Evolutionary conservation across 768 basidiomycete species (phyloP).

Genomic region (Phylloporus sp.): DNA sequence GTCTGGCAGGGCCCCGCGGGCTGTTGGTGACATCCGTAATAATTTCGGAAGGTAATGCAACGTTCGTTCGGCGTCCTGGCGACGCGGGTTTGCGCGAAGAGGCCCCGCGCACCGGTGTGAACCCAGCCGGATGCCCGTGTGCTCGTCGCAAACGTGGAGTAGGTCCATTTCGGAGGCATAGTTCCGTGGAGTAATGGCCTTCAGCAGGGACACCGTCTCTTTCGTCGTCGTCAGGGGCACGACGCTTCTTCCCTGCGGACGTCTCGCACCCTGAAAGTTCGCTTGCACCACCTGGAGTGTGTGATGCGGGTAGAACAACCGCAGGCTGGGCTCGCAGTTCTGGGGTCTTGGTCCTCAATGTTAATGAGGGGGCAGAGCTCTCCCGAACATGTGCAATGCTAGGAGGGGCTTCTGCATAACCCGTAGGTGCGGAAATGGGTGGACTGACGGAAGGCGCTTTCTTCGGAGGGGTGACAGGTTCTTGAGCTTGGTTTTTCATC

Average conservation of each 20-base stretch:
- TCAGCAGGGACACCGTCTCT: constrained; percentile 58
- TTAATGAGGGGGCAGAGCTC: constrained; percentile 43
- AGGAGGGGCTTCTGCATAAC: not conserved
- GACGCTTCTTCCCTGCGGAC: constrained; percentile 63
- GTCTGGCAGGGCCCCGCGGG: constrained; percentile 37
- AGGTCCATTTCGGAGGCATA: constrained; percentile 40
- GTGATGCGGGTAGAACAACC: constrained; percentile 30
- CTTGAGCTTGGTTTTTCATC: constrained; percentile 40
- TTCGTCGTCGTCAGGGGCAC: constrained; percentile 76
- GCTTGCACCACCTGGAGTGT: constrained; percentile 45
- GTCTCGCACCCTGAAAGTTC: constrained; percentile 32
- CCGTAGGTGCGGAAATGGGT: constrained; percentile 9
- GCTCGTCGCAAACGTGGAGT: constrained; percentile 59
- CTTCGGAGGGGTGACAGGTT: constrained; percentile 10
- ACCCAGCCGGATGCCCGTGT: constrained; percentile 58
- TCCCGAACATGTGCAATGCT: constrained; percentile 16
- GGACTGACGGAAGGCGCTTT: constrained; percentile 9
- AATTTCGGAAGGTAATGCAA: constrained; percentile 32
- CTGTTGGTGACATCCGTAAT: constrained; percentile 68
- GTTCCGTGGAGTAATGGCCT: constrained; percentile 48
- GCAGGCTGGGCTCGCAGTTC: constrained; percentile 33
- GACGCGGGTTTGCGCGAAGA: constrained; percentile 40
- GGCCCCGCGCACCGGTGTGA: constrained; percentile 65
- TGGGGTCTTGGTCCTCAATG: constrained; percentile 51
- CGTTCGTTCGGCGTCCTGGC: constrained; percentile 45